These are phyloP conservation scores for Boletellus ananas DNA, from an alignment of 768 basidiomycete genomes.

Conservation along the genomic window DNA sequence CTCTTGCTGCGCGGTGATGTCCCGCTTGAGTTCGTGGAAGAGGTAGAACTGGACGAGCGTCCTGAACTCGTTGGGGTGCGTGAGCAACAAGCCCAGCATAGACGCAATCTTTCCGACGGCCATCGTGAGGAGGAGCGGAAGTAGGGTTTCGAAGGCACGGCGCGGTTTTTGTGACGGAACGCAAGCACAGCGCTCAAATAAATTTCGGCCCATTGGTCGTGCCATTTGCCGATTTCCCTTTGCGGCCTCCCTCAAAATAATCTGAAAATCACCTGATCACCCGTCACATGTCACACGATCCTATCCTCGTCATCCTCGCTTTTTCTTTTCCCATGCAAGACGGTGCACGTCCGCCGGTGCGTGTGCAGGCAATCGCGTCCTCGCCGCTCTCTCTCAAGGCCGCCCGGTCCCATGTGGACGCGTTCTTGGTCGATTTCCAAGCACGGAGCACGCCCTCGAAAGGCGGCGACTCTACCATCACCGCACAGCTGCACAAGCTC, in stretches of 20 bases:
- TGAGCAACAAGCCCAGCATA: slow-evolving; percentile 65
- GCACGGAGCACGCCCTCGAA: slow-evolving; percentile 43
- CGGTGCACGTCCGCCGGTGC: slow-evolving; percentile 44
- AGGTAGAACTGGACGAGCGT: slow-evolving; percentile 79
- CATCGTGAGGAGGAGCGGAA: slow-evolving; percentile 7
- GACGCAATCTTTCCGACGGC: slow-evolving; percentile 50
- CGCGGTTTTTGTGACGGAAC: neutral
- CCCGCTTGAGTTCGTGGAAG: slow-evolving; percentile 77
- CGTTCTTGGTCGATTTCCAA: slow-evolving; percentile 49
- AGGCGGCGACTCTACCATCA: slow-evolving; percentile 52
- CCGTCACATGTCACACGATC: neutral
- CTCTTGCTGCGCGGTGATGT: slow-evolving; percentile 73
- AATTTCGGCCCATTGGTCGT: slow-evolving; percentile 1
- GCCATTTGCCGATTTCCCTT: slow-evolving; percentile 8
- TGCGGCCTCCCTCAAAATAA: neutral
- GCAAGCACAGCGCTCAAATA: too few relatives aligned
- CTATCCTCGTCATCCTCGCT: too few relatives aligned
- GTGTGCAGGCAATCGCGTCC: slow-evolving; percentile 38
- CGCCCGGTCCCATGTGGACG: slow-evolving; percentile 39
- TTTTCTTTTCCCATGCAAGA: slow-evolving; percentile 39
- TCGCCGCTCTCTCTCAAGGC: slow-evolving; percentile 38
- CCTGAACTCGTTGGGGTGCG: slow-evolving; percentile 81
- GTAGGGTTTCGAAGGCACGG: neutral
- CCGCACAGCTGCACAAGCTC: slow-evolving; percentile 57
- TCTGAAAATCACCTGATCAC: slow-evolving; percentile 7